Conservation (phyloP, 169 alveolate genomes). For the Plasmodium vinckei region DNA sequence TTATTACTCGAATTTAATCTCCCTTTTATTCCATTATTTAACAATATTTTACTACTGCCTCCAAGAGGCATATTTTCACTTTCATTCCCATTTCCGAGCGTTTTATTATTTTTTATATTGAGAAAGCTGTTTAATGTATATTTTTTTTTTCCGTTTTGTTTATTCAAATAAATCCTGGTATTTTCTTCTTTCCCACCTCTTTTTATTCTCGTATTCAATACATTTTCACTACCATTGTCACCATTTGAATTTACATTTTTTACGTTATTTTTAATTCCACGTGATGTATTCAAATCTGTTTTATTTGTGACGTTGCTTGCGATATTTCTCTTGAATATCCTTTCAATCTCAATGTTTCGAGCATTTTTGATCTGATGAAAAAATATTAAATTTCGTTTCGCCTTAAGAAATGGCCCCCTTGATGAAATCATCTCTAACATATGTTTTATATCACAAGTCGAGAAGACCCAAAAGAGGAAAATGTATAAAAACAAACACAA, state of each 20-base stretch:
- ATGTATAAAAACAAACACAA: background rate
- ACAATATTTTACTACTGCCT: background rate
- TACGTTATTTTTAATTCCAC: background rate
- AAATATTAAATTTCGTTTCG: constrained; percentile 6
- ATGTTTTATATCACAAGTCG: no score
- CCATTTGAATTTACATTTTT: background rate
- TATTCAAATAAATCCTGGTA: background rate
- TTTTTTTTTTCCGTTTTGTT: background rate
- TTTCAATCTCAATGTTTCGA: constrained; percentile 11
- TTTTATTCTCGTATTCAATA: background rate
- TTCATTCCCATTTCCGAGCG: no score
- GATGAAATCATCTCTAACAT: constrained; percentile 16
- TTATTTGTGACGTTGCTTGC: background rate
- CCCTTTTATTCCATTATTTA: background rate
- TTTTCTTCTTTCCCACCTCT: background rate
- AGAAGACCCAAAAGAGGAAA: no score
- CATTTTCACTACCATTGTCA: background rate
- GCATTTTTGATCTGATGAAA: constrained; percentile 22
- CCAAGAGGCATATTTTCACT: no score
- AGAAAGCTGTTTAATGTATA: background rate
- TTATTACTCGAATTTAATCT: background rate
- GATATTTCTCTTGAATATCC: constrained; percentile 1
- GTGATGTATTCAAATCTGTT: background rate
- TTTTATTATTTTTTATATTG: no score
- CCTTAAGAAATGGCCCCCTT: constrained; percentile 1